These are phyloP conservation scores for Epichloe festucae DNA, from an alignment of 2,329 filamentous ascomycete species.

Conservation along the genomic window DNA sequence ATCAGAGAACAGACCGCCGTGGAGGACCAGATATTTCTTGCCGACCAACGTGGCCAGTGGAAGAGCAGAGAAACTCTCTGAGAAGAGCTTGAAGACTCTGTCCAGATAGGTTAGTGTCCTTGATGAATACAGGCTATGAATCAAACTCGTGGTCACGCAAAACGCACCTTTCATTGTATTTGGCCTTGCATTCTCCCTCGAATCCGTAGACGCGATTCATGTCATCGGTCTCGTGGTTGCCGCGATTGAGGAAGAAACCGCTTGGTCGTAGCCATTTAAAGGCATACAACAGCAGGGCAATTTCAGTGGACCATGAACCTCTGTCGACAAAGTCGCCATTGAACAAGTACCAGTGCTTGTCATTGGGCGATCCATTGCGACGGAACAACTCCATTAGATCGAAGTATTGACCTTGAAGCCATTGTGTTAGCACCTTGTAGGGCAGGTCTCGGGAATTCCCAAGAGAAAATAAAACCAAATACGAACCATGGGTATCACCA, in stretches of 20 bases:
- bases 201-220: constrained; percentile 99
- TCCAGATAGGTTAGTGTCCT: not conserved
- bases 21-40: constrained; percentile 79
- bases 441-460: not conserved
- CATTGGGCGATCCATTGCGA: constrained; percentile 71
- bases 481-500: constrained; percentile 84
- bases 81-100: constrained; percentile 90
- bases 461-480: not conserved
- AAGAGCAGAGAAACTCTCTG: constrained; percentile 90
- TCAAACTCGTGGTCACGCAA: not conserved
- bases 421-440: not conserved
- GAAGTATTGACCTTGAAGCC: constrained; percentile 74
- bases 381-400: constrained; percentile 94
- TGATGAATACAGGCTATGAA: not conserved
- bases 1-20: constrained; percentile 91
- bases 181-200: constrained; percentile 94
- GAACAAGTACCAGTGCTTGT: constrained; percentile 89
- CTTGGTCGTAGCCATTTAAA: constrained; percentile 92
- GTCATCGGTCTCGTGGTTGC: constrained; percentile 97
- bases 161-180: constrained; percentile 69
- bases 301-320: constrained; percentile 96
- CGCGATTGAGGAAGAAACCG: constrained; percentile 88
- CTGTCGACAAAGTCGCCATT: constrained; percentile 98
- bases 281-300: constrained; percentile 82
- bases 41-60: constrained; percentile 87